A percentile compares a stretch with the other conserved stretches of the same genome.
phyloP scores from a whole-genome alignment of 2,329 filamentous ascomycete species.

The Trichoderma sp. region DNA sequence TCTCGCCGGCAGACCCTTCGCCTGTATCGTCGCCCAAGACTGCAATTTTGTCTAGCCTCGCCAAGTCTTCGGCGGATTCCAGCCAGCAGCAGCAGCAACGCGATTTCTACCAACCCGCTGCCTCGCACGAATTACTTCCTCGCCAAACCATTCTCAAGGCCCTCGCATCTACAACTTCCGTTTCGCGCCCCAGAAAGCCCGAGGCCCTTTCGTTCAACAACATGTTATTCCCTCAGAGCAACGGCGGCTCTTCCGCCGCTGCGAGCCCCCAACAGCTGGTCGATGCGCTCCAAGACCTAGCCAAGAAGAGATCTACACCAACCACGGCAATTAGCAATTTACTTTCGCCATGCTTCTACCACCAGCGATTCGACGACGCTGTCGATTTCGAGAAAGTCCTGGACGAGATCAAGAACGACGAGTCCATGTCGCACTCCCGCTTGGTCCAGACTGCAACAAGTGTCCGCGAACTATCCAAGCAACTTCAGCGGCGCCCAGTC shows the following conservation, averaged over 20 bases:
- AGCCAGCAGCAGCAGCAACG: conserved; percentile 12
- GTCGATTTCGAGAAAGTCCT: conserved; percentile 93
- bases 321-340: conserved; percentile 56
- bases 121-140: conserved; percentile 63
- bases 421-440: conserved; percentile 88
- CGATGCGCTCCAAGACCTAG: conserved; percentile 55
- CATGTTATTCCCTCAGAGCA: conserved; percentile 37
- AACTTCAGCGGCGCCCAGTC: conserved; percentile 87
- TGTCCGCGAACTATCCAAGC: conserved; percentile 92
- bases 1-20: conserved; percentile 16
- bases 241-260: conserved; percentile 26
- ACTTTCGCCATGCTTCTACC: conserved; percentile 95
- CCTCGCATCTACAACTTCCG: conserved; percentile 54
- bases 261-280: conserved; percentile 56
- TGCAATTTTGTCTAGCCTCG: neutral
- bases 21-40: neutral
- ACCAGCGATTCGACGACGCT: conserved; percentile 92
- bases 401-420: conserved; percentile 86
- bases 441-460: conserved; percentile 93
- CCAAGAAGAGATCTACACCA: conserved; percentile 38
- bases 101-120: conserved; percentile 46
- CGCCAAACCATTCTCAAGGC: conserved; percentile 82
- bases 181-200: conserved; percentile 53
- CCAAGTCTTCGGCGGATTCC: neutral
- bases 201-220: conserved; percentile 60